phyloP scores from a whole-genome alignment of 2,329 filamentous ascomycete genomes.

The Stagonosporopsis rhizophila region DNA sequence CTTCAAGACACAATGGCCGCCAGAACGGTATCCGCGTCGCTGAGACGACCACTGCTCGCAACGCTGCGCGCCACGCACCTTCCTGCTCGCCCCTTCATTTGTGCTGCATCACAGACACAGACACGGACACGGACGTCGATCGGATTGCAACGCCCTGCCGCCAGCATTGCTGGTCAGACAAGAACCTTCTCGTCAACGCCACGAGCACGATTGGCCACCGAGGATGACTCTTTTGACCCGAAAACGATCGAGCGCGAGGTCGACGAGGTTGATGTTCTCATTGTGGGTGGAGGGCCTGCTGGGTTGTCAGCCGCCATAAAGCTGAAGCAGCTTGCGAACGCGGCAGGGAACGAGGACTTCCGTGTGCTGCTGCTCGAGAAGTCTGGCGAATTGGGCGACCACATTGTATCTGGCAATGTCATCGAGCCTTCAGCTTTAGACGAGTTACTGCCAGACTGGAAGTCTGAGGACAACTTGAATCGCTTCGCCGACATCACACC shows the following conservation, averaged over 20 bases:
- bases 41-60: conserved; percentile 37
- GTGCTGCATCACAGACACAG: conserved; percentile 22
- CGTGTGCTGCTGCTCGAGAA: conserved; percentile 93
- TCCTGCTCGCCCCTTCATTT: conserved; percentile 29
- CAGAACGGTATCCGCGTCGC: conserved; percentile 36
- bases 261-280: conserved; percentile 95
- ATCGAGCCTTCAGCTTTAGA: conserved; percentile 87
- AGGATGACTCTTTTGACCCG: conserved; percentile 52
- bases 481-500: conserved; percentile 88
- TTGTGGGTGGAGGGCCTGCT: conserved; percentile 93
- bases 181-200: conserved; percentile 46
- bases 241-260: conserved; percentile 79
- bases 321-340: conserved; percentile 93
- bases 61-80: conserved; percentile 29
- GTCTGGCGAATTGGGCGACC: conserved; percentile 90
- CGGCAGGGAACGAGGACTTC: conserved; percentile 94
- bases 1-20: conserved; percentile 40
- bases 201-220: conserved; percentile 37
- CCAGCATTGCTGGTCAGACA: conserved; percentile 49
- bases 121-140: conserved; percentile 25
- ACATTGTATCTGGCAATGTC: conserved; percentile 95
- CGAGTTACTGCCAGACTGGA: conserved; percentile 93
- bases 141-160: conserved; percentile 39
- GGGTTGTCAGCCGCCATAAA: conserved; percentile 92
- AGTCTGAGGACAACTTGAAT: conserved; percentile 83